Conservation (phyloP, 257 asterid genomes). For the Scutellaria galericulata region DNA sequence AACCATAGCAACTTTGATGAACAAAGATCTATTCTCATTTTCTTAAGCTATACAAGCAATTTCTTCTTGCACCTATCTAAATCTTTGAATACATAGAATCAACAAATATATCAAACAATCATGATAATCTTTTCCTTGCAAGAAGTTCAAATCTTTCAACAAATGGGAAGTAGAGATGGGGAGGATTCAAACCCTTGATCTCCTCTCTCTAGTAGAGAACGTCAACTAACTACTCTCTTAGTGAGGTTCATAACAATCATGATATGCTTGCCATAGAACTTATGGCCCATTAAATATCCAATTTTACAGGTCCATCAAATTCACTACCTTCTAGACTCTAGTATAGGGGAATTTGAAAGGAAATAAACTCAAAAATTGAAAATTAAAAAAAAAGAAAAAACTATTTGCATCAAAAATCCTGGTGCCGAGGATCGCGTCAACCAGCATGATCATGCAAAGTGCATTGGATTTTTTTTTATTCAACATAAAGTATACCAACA, state of each 20-base stretch:
- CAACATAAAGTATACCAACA: background rate
- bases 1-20: background rate
- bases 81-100: constrained; percentile 2
- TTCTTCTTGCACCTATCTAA: constrained; percentile 16
- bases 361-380: constrained; percentile 9
- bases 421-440: constrained; percentile 2
- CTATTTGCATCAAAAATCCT: background rate
- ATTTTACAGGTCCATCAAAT: constrained; percentile 5
- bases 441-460: constrained; percentile 26
- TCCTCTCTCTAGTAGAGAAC: background rate
- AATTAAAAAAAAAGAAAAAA: background rate
- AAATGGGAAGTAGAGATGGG: background rate
- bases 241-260: background rate
- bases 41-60: background rate
- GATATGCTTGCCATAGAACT: background rate
- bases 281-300: background rate
- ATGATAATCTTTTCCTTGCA: background rate
- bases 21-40: background rate
- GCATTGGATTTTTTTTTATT: background rate
- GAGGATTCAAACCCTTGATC: background rate
- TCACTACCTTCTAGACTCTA: background rate
- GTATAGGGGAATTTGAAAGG: background rate
- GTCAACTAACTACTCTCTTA: background rate
- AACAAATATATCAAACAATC: background rate
- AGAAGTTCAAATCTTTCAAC: background rate